These are phyloP conservation scores for Pythium myriotylum DNA, from an alignment of 352 stramenopile genomes.

Conservation along the genomic window DNA sequence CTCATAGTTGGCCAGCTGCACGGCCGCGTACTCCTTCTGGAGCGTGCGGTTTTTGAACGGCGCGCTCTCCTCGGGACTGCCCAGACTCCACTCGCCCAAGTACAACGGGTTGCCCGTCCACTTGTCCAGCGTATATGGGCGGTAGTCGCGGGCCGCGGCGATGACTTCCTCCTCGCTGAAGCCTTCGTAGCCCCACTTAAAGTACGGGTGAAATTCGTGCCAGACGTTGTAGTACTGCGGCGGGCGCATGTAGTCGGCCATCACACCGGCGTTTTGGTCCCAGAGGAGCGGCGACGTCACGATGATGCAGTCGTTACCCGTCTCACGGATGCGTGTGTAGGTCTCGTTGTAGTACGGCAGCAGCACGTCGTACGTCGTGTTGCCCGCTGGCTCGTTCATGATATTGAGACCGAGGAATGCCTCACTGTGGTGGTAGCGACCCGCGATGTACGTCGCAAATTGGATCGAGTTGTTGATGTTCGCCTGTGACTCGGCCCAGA, in stretches of 20 bases:
- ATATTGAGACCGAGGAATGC: conserved; percentile 55
- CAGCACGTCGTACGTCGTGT: conserved; percentile 27
- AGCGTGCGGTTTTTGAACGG: no score
- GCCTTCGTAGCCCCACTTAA: conserved; percentile 38
- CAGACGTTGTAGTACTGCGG: conserved; percentile 49
- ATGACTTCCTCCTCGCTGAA: no score
- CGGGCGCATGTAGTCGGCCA: conserved; percentile 33
- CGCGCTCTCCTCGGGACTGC: no score
- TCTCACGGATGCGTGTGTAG: conserved; percentile 42
- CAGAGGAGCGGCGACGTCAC: conserved; percentile 36
- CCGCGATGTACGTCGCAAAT: conserved; percentile 42
- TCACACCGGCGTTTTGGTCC: conserved; percentile 32
- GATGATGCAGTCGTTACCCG: conserved; percentile 47
- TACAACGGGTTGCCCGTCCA: no score
- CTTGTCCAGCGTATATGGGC: no score
- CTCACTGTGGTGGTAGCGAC: conserved; percentile 40
- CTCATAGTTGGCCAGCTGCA: no score
- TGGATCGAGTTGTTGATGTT: conserved; percentile 45
- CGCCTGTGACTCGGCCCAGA: conserved; percentile 32
- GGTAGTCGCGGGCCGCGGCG: no score
- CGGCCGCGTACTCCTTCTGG: no score
- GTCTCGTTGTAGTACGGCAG: conserved; percentile 43
- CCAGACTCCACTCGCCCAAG: no score
- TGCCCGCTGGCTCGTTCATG: conserved; percentile 51
- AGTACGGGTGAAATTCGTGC: conserved; percentile 56